Evolutionary conservation across 2,329 filamentous ascomycete species (phyloP).

Genomic region (Alternaria novae-zelandiae): DNA sequence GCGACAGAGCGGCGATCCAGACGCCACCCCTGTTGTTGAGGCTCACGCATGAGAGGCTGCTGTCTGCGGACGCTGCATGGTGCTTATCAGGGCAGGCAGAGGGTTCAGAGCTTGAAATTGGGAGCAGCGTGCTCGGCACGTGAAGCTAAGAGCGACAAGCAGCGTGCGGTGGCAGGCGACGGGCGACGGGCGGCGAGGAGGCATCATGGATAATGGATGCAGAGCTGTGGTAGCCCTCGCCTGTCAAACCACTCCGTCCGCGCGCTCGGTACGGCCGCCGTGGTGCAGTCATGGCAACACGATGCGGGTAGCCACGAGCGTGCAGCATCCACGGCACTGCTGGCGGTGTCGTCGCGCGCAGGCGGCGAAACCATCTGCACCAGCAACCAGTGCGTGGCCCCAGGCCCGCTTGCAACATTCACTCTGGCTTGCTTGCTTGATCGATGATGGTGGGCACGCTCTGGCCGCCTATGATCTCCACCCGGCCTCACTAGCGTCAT

Average conservation of each 20-base stretch:
- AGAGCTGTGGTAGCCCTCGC: background rate
- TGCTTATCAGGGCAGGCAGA: background rate
- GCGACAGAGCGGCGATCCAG: slow-evolving; percentile 10
- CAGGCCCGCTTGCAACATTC: background rate
- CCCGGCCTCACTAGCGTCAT: slow-evolving; percentile 16
- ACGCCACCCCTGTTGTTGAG: background rate
- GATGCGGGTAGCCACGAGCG: background rate
- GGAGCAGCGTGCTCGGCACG: slow-evolving; percentile 1
- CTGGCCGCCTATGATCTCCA: slow-evolving; percentile 24
- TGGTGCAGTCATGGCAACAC: background rate
- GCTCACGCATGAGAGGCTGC: background rate
- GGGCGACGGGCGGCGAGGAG: background rate
- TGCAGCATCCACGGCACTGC: background rate
- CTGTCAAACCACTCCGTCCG: slow-evolving; percentile 2
- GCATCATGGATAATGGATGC: background rate
- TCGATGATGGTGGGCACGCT: slow-evolving; percentile 16
- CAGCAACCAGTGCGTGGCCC: background rate
- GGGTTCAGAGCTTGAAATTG: slow-evolving; percentile 6
- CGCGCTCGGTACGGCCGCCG: background rate
- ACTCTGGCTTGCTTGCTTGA: slow-evolving; percentile 1
- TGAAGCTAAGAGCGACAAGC: background rate
- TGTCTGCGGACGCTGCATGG: background rate
- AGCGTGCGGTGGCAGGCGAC: background rate
- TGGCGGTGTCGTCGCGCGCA: background rate
- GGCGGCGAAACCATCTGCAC: background rate